Percentiles rank a stretch among this genome's conserved stretches.
phyloP scores from a whole-genome alignment of 768 basidiomycete genomes.

The Lactarius sanguifluus region DNA sequence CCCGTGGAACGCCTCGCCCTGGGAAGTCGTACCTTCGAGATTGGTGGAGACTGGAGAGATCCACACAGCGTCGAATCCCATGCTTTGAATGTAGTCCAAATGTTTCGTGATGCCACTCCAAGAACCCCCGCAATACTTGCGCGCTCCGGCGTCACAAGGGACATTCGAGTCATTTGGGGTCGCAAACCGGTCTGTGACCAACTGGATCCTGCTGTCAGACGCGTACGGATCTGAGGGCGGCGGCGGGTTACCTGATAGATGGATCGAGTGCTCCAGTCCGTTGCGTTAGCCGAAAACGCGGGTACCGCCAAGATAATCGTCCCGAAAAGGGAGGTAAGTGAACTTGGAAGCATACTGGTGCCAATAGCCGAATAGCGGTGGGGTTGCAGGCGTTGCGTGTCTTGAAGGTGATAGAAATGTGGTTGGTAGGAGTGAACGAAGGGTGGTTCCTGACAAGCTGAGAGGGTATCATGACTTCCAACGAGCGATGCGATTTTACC shows the following conservation, averaged over 20 bases:
- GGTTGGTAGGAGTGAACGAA: background rate
- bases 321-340: background rate
- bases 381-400: conserved; percentile 2
- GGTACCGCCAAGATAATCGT: conserved; percentile 21
- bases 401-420: conserved; percentile 15
- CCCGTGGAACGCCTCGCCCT: conserved; percentile 61
- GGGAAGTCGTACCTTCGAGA: conserved; percentile 47
- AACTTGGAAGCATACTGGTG: conserved; percentile 1
- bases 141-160: conserved; percentile 47
- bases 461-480: conserved; percentile 2
- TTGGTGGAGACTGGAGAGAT: conserved; percentile 56
- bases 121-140: conserved; percentile 58
- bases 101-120: conserved; percentile 52
- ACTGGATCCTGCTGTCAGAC: conserved; percentile 29
- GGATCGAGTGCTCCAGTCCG: conserved; percentile 51
- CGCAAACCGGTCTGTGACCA: conserved; percentile 63
- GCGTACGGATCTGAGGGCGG: background rate
- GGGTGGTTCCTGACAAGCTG: background rate
- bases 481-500: background rate
- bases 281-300: conserved; percentile 42
- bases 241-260: conserved; percentile 50
- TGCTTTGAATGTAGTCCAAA: conserved; percentile 61
- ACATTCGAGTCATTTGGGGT: conserved; percentile 42
- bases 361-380: background rate
- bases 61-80: conserved; percentile 64